phyloP scores from a whole-genome alignment of 495 filamentous ascomycete genomes.

The Xylaria bambusicola region DNA sequence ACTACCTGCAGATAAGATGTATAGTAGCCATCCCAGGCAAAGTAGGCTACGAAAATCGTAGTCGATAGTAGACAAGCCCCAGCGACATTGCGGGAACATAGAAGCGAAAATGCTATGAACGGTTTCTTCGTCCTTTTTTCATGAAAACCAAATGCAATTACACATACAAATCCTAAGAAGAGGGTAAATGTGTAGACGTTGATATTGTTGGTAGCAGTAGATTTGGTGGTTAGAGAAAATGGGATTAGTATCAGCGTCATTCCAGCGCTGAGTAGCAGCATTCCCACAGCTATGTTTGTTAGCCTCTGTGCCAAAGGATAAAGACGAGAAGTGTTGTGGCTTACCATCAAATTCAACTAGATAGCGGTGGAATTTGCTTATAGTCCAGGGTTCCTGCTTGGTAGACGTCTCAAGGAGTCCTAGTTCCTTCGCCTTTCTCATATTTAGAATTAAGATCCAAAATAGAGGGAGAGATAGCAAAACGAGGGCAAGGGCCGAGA shows the following conservation, averaged over 20 bases:
- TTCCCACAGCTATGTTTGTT: conserved; percentile 45
- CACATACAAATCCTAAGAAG: conserved; percentile 56
- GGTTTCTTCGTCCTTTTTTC: conserved; percentile 58
- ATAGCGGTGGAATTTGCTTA: conserved; percentile 55
- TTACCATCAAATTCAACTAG: conserved; percentile 62
- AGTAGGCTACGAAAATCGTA: conserved; percentile 62
- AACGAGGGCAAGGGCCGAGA: conserved; percentile 46
- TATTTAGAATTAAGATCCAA: conserved; percentile 54
- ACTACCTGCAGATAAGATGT: conserved; percentile 73
- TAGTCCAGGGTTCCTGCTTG: conserved; percentile 48
- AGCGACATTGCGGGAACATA: conserved; percentile 65
- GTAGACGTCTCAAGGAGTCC: conserved; percentile 50
- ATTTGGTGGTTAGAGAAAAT: conserved; percentile 43
- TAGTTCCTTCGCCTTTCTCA: conserved; percentile 57
- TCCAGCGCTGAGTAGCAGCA: conserved; percentile 58
- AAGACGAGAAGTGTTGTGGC: conserved; percentile 16
- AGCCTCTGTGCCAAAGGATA: conserved; percentile 11
- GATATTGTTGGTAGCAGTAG: conserved; percentile 36
- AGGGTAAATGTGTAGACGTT: conserved; percentile 48
- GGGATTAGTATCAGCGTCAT: conserved; percentile 66
- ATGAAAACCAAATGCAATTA: conserved; percentile 61
- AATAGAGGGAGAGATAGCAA: conserved; percentile 39
- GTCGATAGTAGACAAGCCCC: conserved; percentile 61
- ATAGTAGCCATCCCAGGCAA: conserved; percentile 70
- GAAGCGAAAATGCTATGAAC: conserved; percentile 63